Evolutionary conservation across 495 filamentous ascomycete genomes (phyloP).

Genomic region (Rostrohypoxylon terebratum): DNA sequence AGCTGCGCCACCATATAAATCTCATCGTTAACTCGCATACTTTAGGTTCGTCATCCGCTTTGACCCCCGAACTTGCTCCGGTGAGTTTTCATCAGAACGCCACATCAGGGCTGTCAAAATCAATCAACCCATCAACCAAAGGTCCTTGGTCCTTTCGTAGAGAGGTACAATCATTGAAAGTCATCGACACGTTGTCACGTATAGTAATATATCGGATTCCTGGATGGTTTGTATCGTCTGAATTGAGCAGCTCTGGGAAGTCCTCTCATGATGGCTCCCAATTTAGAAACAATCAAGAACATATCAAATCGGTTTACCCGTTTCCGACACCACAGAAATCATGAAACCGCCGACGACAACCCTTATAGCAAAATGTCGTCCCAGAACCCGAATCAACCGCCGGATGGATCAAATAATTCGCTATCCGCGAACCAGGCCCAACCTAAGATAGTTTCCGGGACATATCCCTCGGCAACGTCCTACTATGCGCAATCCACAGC

Average conservation of each 20-base stretch:
- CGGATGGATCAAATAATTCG: neutral
- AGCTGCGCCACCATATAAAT: neutral
- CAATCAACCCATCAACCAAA: neutral
- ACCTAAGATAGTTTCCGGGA: constrained; percentile 2
- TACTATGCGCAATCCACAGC: neutral
- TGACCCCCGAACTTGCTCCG: neutral
- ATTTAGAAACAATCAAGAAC: constrained; percentile 25
- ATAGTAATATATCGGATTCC: neutral
- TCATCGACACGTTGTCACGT: neutral
- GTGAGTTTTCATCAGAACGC: neutral
- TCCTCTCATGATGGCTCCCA: constrained; percentile 17
- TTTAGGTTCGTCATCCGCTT: neutral
- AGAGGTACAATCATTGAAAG: neutral
- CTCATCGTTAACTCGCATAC: neutral
- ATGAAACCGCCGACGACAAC: neutral
- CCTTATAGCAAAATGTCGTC: neutral
- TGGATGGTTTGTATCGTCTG: constrained; percentile 4
- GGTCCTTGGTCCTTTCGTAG: neutral
- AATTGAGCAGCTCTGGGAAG: neutral
- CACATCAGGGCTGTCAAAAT: neutral
- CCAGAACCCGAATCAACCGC: neutral
- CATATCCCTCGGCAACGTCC: neutral
- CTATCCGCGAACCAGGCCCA: neutral
- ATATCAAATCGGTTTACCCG: constrained; percentile 16
- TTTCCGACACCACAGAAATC: neutral